phyloP scores from a whole-genome alignment of 768 basidiomycete species.

The Boletus vinaceobasis region DNA sequence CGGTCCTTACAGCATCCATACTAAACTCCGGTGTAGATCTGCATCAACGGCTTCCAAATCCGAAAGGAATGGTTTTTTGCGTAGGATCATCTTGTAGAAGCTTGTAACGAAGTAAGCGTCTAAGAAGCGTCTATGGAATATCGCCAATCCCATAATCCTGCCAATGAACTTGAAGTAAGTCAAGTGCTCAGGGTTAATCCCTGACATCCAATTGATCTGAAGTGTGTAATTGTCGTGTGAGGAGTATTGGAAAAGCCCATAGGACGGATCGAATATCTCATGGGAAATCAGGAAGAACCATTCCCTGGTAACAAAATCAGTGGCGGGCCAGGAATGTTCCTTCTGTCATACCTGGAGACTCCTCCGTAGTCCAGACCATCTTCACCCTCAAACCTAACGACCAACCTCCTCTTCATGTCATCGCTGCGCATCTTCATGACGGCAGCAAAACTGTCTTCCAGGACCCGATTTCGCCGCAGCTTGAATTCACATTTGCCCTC shows the following conservation, averaged over 20 bases:
- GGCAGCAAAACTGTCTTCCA: conserved; percentile 84
- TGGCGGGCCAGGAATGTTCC: not conserved
- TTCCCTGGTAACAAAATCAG: conserved; percentile 45
- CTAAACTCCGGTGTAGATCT: conserved; percentile 63
- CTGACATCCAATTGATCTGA: conserved; percentile 75
- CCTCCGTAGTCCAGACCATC: conserved; percentile 80
- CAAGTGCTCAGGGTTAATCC: conserved; percentile 72
- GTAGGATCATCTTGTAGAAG: conserved; percentile 76
- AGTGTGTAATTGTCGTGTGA: conserved; percentile 78
- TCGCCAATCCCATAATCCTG: conserved; percentile 65
- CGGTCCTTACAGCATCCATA: conserved; percentile 67
- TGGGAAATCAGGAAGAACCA: conserved; percentile 86
- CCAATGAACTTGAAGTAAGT: conserved; percentile 85
- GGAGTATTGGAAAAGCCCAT: conserved; percentile 80
- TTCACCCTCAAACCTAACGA: conserved; percentile 76
- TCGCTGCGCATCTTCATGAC: conserved; percentile 78
- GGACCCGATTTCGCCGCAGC: conserved; percentile 71
- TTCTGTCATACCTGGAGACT: conserved; percentile 54
- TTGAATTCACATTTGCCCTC: conserved; percentile 87
- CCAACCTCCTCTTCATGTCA: conserved; percentile 65
- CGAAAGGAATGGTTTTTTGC: conserved; percentile 53
- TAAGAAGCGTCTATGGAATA: conserved; percentile 75
- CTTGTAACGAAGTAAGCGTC: conserved; percentile 79
- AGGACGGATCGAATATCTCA: conserved; percentile 79
- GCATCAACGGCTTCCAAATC: conserved; percentile 72